Conservation (phyloP, 1,139 yeast genomes). For the Zygosaccharomyces sapae region DNA sequence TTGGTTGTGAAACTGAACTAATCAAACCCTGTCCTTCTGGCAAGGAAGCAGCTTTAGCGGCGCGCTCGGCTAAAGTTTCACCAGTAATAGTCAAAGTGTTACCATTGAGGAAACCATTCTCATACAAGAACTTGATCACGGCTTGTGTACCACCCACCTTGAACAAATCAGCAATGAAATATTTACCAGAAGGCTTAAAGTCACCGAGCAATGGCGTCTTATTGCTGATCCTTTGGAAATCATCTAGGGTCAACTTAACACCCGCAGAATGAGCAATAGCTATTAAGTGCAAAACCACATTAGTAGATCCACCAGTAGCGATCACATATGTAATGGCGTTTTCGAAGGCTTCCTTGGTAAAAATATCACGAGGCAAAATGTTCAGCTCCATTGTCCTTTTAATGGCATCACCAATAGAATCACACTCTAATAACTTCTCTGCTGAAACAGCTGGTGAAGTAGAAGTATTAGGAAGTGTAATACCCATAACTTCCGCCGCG, state of each 20-base stretch:
- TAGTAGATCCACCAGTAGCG: constrained; percentile 97
- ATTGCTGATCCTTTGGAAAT: constrained; percentile 93
- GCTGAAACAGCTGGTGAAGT: constrained; percentile 82
- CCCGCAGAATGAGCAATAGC: constrained; percentile 93
- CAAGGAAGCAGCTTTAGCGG: constrained; percentile 49
- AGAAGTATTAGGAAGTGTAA: constrained; percentile 90
- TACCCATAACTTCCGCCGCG: constrained; percentile 94
- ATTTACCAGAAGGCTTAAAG: constrained; percentile 95
- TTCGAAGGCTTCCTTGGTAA: constrained; percentile 87
- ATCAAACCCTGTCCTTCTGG: constrained; percentile 80
- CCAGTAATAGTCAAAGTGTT: constrained; percentile 84
- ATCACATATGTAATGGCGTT: constrained; percentile 91
- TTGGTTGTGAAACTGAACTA: constrained; percentile 69
- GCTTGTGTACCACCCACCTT: constrained; percentile 96
- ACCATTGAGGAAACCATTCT: constrained; percentile 84
- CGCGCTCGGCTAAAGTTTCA: constrained; percentile 86
- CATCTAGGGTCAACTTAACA: constrained; percentile 83
- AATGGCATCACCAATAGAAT: constrained; percentile 75
- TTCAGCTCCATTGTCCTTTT: constrained; percentile 69
- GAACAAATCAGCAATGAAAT: constrained; percentile 95
- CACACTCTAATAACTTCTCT: constrained; percentile 81
- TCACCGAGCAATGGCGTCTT: constrained; percentile 91
- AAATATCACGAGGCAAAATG: constrained; percentile 82
- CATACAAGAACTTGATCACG: constrained; percentile 79
- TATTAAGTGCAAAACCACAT: constrained; percentile 88